Base-by-base conservation (phyloP, 257 asterid genomes). In the Plantago ovata region DNA sequence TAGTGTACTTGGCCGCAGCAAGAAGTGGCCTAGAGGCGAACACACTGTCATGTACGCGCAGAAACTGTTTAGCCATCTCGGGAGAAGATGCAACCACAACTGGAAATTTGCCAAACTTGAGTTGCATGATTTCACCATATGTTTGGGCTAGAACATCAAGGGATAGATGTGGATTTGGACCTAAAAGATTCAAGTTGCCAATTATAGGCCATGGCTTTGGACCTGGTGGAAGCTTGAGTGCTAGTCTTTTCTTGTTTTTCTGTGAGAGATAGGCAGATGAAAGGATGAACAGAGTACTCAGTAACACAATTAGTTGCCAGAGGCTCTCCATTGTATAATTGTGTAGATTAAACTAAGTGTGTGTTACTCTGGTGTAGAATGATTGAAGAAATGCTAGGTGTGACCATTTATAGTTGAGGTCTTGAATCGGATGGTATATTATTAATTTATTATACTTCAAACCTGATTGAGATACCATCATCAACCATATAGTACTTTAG, bases 201-300 rank as follows among this genome's bases (percentile, higher is more conserved):
- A 47, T 7, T 47, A 47, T 47, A 7, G 53, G 53, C 53, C 53
- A 47, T 47, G 22, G 53, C 16, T 47, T 47, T 13, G 48, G 48
- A 43, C 48, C 48, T 43, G 48, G 48, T 43, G 36, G n/a, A 43
- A 16, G 48, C 16, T 43, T 43, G 48, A 12, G n/a, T 12, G 7
- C 48, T 7, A 13, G 13, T 3, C 3, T 12, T 43, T 14, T 12
- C 16, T 43, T 43, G 8, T 11, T 6, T 43, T 14, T 12, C 16
- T 43, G 12, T 1, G 9, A 10, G 48, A 43, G 1, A 16, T 11
- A 11, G 48, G 48, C 48, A 16, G 13, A 43, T 43, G 48, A 2
- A 43, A 43, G 15, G 4, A 43, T 43, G 16, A 6, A 43, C 16
- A 43, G 18, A 43, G 15, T 5, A 43, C 18, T 6, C 13, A 43